These are phyloP conservation scores for Debaryomyces sp. DNA, from an alignment of 1,139 yeast genomes.

Conservation along the genomic window DNA sequence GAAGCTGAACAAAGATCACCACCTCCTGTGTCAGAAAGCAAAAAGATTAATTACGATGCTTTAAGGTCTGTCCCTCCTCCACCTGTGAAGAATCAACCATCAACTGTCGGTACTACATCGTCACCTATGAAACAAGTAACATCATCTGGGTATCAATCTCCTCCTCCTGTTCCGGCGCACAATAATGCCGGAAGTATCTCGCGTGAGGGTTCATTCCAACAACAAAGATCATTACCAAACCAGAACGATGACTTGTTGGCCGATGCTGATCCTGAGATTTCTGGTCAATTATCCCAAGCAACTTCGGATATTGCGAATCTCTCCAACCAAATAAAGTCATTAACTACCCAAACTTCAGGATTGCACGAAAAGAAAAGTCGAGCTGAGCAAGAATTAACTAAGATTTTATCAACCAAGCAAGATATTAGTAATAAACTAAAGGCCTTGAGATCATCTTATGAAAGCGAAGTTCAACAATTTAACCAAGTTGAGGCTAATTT, in stretches of 20 bases:
- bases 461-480: slow-evolving; percentile 76
- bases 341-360: slow-evolving; percentile 72
- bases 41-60: slow-evolving; percentile 47
- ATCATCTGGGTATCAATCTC: slow-evolving; percentile 8
- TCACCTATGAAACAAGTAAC: slow-evolving; percentile 3
- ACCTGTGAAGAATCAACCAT: slow-evolving; percentile 24
- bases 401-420: slow-evolving; percentile 63
- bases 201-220: slow-evolving; percentile 5
- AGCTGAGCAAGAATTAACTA: slow-evolving; percentile 75
- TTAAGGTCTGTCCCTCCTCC: slow-evolving; percentile 55
- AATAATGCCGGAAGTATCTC: not conserved
- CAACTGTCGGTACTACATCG: slow-evolving; percentile 6
- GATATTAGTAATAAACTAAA: slow-evolving; percentile 73
- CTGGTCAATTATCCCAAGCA: slow-evolving; percentile 74
- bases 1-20: slow-evolving; percentile 8
- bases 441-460: slow-evolving; percentile 70
- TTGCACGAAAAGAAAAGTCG: slow-evolving; percentile 70
- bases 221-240: slow-evolving; percentile 2
- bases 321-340: slow-evolving; percentile 80
- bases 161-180: slow-evolving; percentile 4
- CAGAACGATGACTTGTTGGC: slow-evolving; percentile 55
- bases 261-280: slow-evolving; percentile 53
- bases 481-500: slow-evolving; percentile 67
- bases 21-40: slow-evolving; percentile 16
- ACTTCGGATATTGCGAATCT: slow-evolving; percentile 86